Evolutionary conservation across 352 stramenopile genomes (phyloP).

Genomic region (Pythium biforme): DNA sequence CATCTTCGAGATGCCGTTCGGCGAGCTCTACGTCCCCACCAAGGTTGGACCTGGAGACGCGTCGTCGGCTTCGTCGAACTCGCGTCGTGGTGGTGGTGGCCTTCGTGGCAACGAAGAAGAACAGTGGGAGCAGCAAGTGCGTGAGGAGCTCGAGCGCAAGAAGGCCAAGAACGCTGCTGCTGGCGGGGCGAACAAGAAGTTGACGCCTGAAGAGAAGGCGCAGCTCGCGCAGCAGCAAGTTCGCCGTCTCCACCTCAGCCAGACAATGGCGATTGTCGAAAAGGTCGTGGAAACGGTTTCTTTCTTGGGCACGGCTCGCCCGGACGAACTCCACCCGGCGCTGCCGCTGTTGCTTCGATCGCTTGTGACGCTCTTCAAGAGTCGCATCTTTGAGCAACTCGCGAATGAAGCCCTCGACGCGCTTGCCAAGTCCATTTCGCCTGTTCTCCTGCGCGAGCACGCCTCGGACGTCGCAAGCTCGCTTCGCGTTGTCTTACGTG

Average conservation of each 20-base stretch:
- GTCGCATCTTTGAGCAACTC: slow-evolving; percentile 48
- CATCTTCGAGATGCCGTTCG: slow-evolving; percentile 61
- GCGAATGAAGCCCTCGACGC: slow-evolving; percentile 38
- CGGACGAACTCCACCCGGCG: slow-evolving; percentile 73
- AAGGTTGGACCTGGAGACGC: slow-evolving; percentile 47
- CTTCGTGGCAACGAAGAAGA: slow-evolving; percentile 76
- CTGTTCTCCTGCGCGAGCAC: slow-evolving; percentile 57
- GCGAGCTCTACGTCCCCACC: slow-evolving; percentile 64
- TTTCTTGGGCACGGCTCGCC: slow-evolving; percentile 51
- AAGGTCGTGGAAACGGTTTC: slow-evolving; percentile 58
- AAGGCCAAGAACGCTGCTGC: slow-evolving; percentile 38
- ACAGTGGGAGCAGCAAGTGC: slow-evolving; percentile 82
- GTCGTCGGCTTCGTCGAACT: slow-evolving; percentile 21
- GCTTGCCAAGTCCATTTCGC: slow-evolving; percentile 62
- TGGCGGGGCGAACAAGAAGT: slow-evolving; percentile 31
- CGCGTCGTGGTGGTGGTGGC: slow-evolving; percentile 35
- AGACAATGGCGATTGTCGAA: slow-evolving; percentile 41
- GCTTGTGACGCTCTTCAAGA: slow-evolving; percentile 53
- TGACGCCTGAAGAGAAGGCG: slow-evolving; percentile 56
- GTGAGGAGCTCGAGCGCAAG: slow-evolving; percentile 76
- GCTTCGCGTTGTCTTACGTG: slow-evolving; percentile 49
- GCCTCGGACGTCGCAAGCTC: slow-evolving; percentile 63
- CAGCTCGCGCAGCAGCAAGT: slow-evolving; percentile 60
- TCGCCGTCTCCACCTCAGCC: slow-evolving; percentile 45
- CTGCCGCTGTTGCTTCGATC: slow-evolving; percentile 65